Evolutionary conservation across 257 asterid species (phyloP), one percentile per base, ranked within the genome.

Genomic region (Schizonepeta tenuifolia): DNA sequence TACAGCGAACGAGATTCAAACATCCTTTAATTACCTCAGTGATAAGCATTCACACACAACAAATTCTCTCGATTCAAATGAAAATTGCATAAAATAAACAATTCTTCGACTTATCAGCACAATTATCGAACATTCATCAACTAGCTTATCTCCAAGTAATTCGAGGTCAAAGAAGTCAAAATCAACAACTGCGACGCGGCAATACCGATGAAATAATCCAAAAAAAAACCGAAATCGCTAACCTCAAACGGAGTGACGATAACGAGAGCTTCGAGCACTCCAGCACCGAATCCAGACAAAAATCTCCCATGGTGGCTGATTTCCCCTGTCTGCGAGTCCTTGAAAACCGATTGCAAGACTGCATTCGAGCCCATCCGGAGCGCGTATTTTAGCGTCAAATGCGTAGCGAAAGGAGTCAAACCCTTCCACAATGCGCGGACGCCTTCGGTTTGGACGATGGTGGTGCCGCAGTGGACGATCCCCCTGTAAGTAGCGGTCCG

Each of bases 231-330:
- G 26, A 47, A 12, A 12, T 60, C 12, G 62, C 86, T 46, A 46
- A 94, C 99, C 99, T 94, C 99, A 79, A 94, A 94, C 1, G 99
- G 99, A 20, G 99, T 94, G 56, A 94, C 99, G 43, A 94, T 86
- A 75, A 85, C 87, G 31, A 94, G 96, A 65, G 99, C 99, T 82
- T 94, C 99, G 43, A 94, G 90, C 74, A 91, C 97, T 22, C 99
- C 99, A 5, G 99, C 99, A n/a, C 99, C 98, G 56, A 94, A 91
- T 40, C 99, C 99, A 43, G 99, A 77, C 33, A 89, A 33, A 73
- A 94, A n/a, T 78, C 99, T 76, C 14, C 89, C 99, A 6, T 80
- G 82, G 50, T 91, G 86, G 70, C 97, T 94, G 64, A 94, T 73
- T 1, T 86, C 71, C 73, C 99, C 99, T 0, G 99, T 91, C 69